phyloP scores from a whole-genome alignment of 2,329 filamentous ascomycete genomes.

The Apiospora arundinis region DNA sequence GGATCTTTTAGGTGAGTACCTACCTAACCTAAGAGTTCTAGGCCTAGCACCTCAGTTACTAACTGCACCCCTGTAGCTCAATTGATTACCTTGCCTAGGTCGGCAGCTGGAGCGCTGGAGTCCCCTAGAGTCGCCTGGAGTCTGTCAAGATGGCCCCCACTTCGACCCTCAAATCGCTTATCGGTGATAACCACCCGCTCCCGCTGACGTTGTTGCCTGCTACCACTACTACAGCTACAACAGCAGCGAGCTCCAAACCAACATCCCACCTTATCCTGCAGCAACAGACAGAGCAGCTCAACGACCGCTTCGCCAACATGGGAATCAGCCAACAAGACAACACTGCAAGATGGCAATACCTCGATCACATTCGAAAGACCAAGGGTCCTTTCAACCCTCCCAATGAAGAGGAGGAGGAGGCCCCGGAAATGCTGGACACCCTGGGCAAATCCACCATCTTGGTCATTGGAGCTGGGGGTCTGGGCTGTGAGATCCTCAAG shows the following conservation, averaged over 20 bases:
- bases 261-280: background rate
- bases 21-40: background rate
- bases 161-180: background rate
- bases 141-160: background rate
- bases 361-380: conserved; percentile 80
- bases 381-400: conserved; percentile 76
- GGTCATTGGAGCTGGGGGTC: conserved; percentile 84
- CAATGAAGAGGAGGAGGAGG: conserved; percentile 59
- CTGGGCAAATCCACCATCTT: conserved; percentile 78
- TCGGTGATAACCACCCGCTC: background rate
- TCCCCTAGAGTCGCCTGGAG: background rate
- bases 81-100: background rate
- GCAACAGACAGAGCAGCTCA: conserved; percentile 9
- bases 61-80: background rate
- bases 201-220: background rate
- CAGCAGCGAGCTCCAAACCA: conserved; percentile 15
- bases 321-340: conserved; percentile 25
- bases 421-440: conserved; percentile 58
- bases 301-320: conserved; percentile 30
- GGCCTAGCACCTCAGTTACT: background rate
- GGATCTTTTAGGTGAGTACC: background rate
- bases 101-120: background rate
- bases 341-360: conserved; percentile 69
- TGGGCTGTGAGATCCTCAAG: conserved; percentile 97
- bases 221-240: background rate